Evolutionary conservation across 495 filamentous ascomycete genomes (phyloP).

Genomic region (Parathielavia appendiculata): DNA sequence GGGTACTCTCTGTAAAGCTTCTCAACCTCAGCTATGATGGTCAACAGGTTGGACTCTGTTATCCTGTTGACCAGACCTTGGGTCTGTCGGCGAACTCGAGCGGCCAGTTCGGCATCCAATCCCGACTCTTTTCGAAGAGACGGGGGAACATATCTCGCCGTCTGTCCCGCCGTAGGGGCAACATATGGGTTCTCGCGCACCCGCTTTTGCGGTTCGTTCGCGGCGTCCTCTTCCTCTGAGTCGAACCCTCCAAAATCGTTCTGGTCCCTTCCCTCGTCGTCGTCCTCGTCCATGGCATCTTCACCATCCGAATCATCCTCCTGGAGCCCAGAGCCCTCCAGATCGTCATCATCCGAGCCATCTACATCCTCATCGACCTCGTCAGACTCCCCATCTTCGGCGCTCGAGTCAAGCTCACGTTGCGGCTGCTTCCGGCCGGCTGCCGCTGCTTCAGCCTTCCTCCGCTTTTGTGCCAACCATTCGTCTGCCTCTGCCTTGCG

Average conservation of each 20-base stretch:
- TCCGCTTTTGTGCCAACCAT: conserved; percentile 45
- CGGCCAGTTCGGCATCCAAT: conserved; percentile 61
- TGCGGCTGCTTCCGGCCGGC: conserved; percentile 15
- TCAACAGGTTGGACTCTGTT: conserved; percentile 79
- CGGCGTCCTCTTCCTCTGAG: conserved; percentile 20
- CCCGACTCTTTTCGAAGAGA: conserved; percentile 62
- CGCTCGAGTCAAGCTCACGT: conserved; percentile 25
- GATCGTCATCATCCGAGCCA: conserved; percentile 18
- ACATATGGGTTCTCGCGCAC: conserved; percentile 51
- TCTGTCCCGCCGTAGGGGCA: conserved; percentile 38
- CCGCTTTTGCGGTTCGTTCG: conserved; percentile 24
- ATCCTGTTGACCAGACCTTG: conserved; percentile 90
- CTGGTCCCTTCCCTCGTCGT: conserved; percentile 4
- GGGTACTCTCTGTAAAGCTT: conserved; percentile 75
- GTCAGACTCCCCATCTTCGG: conserved; percentile 26
- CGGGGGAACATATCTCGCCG: conserved; percentile 77
- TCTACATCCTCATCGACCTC: conserved; percentile 17
- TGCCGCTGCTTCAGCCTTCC: conserved; percentile 36
- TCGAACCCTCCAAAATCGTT: conserved; percentile 35
- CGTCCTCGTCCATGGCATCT: conserved; percentile 15
- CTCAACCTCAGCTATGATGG: conserved; percentile 75
- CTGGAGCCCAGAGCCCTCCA: conserved; percentile 17
- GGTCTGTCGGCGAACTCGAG: conserved; percentile 67
- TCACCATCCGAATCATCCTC: conserved; percentile 13
- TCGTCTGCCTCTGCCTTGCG: conserved; percentile 58